Evolutionary conservation across 108 stramenopile species (phyloP), one percentile per base, ranked within the genome.

Genomic region (Pinguiococcus pyrenoidosus): DNA sequence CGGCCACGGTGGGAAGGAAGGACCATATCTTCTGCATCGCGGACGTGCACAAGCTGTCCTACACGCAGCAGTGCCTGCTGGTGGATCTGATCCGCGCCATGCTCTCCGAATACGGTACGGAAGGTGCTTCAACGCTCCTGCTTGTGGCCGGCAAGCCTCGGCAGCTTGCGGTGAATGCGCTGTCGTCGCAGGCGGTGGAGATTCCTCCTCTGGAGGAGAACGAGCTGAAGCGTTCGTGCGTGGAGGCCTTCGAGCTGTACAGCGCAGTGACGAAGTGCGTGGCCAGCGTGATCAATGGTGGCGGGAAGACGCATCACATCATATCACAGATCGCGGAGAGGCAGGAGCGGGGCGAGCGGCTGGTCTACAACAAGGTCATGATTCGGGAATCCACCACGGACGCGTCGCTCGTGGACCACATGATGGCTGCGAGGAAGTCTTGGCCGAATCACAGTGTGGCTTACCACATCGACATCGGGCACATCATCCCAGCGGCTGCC

Each of bases 301-400:
- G 49, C 13, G 49, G 49, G 8, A 50, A 50, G 49, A 50, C 49
- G 4, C 49, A 50, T 24, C 22, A 22, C 34, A 50, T 50, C 24
- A 45, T 45, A n/a, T n/a, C n/a, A n/a, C n/a, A n/a, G n/a, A n/a
- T n/a, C n/a, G n/a, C n/a, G n/a, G n/a, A n/a, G n/a, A n/a, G n/a
- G n/a, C n/a, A n/a, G n/a, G n/a, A n/a, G n/a, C n/a, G n/a, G n/a
- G n/a, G n/a, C n/a, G n/a, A n/a, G n/a, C n/a, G n/a, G n/a, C n/a
- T n/a, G n/a, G n/a, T n/a, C n/a, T n/a, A n/a, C n/a, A n/a, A n/a
- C n/a, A n/a, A n/a, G n/a, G n/a, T n/a, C n/a, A n/a, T n/a, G n/a
- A n/a, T n/a, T n/a, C n/a, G n/a, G n/a, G n/a, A n/a, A n/a, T n/a
- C n/a, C n/a, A n/a, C n/a, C n/a, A n/a, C n/a, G n/a, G n/a, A n/a